Percentiles rank a stretch among this genome's conserved stretches.
Conservation (phyloP, 192 early-diverging fungal species). For the Rhizoclosmatium globosum region DNA sequence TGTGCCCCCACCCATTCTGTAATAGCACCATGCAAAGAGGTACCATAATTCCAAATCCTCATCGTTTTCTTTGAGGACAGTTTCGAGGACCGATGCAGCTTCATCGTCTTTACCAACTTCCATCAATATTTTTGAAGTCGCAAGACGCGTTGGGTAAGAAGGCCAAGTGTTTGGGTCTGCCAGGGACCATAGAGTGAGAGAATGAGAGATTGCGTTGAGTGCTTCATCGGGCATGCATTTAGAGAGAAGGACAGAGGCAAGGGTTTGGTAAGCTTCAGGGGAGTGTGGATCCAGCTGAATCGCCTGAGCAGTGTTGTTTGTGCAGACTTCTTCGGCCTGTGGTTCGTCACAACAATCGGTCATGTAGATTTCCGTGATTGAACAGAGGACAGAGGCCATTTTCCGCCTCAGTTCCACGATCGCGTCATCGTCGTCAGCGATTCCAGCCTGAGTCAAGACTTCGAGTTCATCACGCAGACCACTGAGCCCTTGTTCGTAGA, state of each 20-base stretch:
- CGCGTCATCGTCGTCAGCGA: slow-evolving; percentile 8
- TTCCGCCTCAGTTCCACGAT: slow-evolving; percentile 46
- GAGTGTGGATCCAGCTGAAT: slow-evolving; percentile 71
- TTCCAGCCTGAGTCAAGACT: slow-evolving; percentile 3
- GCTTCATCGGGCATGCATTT: slow-evolving; percentile 87
- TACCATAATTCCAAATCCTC: slow-evolving; percentile 94
- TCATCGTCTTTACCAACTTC: slow-evolving; percentile 82
- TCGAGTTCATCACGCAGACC: slow-evolving; percentile 48
- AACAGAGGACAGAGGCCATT: slow-evolving; percentile 85
- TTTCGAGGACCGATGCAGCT: slow-evolving; percentile 83
- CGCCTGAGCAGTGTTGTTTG: slow-evolving; percentile 74
- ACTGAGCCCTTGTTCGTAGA: slow-evolving; percentile 51
- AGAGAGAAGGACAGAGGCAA: slow-evolving; percentile 89
- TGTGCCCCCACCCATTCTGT: slow-evolving; percentile 67
- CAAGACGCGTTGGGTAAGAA: slow-evolving; percentile 83
- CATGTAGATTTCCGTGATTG: slow-evolving; percentile 97
- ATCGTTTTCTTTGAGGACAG: slow-evolving; percentile 90
- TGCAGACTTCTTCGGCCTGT: slow-evolving; percentile 88
- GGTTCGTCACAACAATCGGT: slow-evolving; percentile 96
- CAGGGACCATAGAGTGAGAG: slow-evolving; percentile 73
- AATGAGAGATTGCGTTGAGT: slow-evolving; percentile 65
- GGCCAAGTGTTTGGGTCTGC: slow-evolving; percentile 58
- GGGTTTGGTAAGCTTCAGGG: slow-evolving; percentile 86
- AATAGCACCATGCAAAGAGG: slow-evolving; percentile 94
- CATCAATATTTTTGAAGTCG: slow-evolving; percentile 83